phyloP scores from a whole-genome alignment of 108 stramenopile genomes.

The Stephanodiscus triporus region DNA sequence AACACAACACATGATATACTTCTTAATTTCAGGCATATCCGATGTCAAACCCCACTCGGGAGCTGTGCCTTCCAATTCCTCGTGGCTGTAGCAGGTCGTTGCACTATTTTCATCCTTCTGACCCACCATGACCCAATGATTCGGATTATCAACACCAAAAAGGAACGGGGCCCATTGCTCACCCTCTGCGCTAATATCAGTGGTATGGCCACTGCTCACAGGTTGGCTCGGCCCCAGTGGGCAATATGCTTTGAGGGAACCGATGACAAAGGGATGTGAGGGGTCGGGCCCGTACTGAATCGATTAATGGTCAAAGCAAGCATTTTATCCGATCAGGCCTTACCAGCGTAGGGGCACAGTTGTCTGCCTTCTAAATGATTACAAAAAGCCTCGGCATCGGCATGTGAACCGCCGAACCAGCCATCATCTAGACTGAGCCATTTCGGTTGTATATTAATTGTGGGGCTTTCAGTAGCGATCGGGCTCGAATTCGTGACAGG shows the following conservation, averaged over 20 bases:
- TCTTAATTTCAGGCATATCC: constrained; percentile 26
- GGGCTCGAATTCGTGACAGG: no score
- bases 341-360: constrained; percentile 21
- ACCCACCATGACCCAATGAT: constrained; percentile 32
- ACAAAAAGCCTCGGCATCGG: constrained; percentile 22
- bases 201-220: constrained; percentile 23
- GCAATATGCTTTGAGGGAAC: constrained; percentile 18
- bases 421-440: constrained; percentile 22
- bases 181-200: constrained; percentile 28
- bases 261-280: not conserved
- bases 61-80: constrained; percentile 21
- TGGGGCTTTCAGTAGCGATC: no score
- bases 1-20: constrained; percentile 39
- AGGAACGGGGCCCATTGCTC: constrained; percentile 24
- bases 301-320: no score
- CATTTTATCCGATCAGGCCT: not conserved
- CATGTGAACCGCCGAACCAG: constrained; percentile 21
- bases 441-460: constrained; percentile 1
- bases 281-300: no score
- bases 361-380: constrained; percentile 3
- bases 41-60: constrained; percentile 40
- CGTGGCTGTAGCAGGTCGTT: constrained; percentile 36
- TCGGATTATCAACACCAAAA: not conserved
- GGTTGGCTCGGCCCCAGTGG: constrained; percentile 27
- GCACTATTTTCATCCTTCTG: constrained; percentile 22